A percentile compares a stretch with the other conserved stretches of the same genome.
Evolutionary conservation across 768 basidiomycete genomes (phyloP).

Genomic region (Boletus barrowsii): DNA sequence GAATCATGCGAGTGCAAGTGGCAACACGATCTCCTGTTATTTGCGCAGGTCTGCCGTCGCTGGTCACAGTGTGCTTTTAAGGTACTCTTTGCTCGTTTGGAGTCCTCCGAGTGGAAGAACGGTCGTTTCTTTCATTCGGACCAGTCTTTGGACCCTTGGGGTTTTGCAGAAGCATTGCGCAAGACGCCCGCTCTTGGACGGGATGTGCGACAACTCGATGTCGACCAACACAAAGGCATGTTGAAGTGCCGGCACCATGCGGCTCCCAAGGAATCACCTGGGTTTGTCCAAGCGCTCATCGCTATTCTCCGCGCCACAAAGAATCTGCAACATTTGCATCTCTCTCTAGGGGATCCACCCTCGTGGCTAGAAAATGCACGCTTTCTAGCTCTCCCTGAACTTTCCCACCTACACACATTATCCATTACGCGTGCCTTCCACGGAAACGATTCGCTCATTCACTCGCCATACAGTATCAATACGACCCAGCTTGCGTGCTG

Average conservation of each 20-base stretch:
- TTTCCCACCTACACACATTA: background rate
- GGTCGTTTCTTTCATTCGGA: too few species aligned
- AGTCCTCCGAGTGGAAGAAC: background rate
- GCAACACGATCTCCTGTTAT: constrained; percentile 2
- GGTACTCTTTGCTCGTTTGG: background rate
- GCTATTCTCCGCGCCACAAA: background rate
- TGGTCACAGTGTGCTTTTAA: constrained; percentile 2
- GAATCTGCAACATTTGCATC: background rate
- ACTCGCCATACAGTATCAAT: background rate
- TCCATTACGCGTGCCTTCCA: background rate
- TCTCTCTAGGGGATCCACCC: background rate
- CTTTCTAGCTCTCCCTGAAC: background rate
- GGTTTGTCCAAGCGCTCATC: background rate
- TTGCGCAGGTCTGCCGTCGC: constrained; percentile 6
- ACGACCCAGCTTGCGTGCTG: background rate
- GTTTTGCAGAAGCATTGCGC: background rate
- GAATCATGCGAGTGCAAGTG: background rate
- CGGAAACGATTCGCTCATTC: too few species aligned
- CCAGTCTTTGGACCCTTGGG: background rate
- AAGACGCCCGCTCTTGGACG: background rate
- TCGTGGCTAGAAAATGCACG: background rate
- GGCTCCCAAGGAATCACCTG: background rate
- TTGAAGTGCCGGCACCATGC: background rate
- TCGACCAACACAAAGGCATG: background rate
- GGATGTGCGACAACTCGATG: background rate